Base-by-base conservation (phyloP, 2,329 filamentous ascomycete genomes). In the Apiospora malaysiana region DNA sequence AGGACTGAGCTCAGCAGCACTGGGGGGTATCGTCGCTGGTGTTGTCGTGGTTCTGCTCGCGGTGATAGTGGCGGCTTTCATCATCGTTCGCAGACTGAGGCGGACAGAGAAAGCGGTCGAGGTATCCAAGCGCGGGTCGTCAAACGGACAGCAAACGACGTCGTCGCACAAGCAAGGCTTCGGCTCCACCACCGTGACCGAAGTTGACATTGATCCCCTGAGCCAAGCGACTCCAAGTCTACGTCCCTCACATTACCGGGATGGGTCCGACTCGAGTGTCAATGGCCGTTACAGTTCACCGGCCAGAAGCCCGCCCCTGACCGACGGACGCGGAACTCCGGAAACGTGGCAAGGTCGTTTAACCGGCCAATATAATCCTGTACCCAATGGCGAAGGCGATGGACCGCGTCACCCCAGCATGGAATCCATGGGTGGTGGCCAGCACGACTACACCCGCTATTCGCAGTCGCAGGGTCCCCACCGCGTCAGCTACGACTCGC, bases 11-110 rank as follows among this genome's bases (percentile, higher is more conserved):
- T 77, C 75, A 0, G 81, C 78, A 0, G 80, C 84, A 37, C 79
- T 90, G 2, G 87, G 85, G 2, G 88, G 88, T 2, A 88, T 90
- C 27, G 82, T 90, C 45, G 85, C 83, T 2, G 88, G 86, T 1
- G 84, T 84, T 16, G 79, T 87, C 2, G 82, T 81, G 0, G 76
- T 90, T 14, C 78, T 90, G 2, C 70, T 87, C 1, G 79, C 85
- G 37, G 81, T 89, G 14, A 49, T 89, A 7, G 78, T 82, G 2
- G 83, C 83, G 0, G 81, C 86, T 2, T 85, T 82, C 71, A 78
- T 88, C 67, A 83, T 90, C 66, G 81, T 90, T 65, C 82, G 85
- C 1, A 84, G 84, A 12, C 82, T 90, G 21, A 87, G 83, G 71
- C 82, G 79, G 56, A 83, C 86, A 8, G 80, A 83, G 9, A 78